phyloP scores from a whole-genome alignment of 352 stramenopile genomes.

The Aphanomyces invadans region DNA sequence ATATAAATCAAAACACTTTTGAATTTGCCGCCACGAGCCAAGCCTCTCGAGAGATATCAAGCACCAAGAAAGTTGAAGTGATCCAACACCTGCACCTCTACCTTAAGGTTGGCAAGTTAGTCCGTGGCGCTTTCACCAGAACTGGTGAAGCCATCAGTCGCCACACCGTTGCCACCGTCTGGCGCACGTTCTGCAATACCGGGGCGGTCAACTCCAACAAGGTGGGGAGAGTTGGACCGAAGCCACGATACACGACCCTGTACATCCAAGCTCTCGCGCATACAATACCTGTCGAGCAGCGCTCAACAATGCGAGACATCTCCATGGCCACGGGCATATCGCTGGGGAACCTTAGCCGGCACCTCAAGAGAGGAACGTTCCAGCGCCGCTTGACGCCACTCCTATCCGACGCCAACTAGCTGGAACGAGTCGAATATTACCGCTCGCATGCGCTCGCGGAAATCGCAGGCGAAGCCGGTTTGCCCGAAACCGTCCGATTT shows the following conservation, averaged over 20 bases:
- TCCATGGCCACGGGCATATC: background rate
- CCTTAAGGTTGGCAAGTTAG: background rate
- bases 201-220: background rate
- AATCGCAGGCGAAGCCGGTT: too few species aligned
- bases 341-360: background rate
- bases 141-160: background rate
- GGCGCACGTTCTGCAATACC: background rate
- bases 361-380: background rate
- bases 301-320: background rate
- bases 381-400: background rate
- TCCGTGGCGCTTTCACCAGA: background rate
- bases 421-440: background rate
- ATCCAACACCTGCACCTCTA: background rate
- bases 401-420: background rate
- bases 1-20: background rate
- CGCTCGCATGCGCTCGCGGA: too few species aligned
- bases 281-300: background rate
- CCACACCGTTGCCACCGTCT: background rate
- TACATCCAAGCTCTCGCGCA: background rate
- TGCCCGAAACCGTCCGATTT: too few species aligned
- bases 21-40: constrained; percentile 3
- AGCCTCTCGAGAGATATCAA: background rate
- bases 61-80: background rate
- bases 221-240: background rate
- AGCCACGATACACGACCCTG: background rate